Conservation (phyloP, 2,329 filamentous ascomycete genomes). For the Ceratocystis destructans region DNA sequence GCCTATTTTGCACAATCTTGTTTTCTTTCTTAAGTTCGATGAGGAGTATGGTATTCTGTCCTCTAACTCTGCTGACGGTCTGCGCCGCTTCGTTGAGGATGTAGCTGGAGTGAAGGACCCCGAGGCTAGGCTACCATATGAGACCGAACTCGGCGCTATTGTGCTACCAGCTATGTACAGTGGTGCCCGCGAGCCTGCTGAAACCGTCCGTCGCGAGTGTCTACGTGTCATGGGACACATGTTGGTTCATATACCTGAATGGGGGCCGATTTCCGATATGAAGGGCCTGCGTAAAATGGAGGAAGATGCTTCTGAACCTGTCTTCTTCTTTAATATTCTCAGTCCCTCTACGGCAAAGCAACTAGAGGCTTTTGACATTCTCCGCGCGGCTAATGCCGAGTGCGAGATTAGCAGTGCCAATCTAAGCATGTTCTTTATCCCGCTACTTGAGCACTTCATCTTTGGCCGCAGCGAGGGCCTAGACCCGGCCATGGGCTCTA, state of each 20-base stretch:
- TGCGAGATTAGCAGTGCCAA: conserved; percentile 60
- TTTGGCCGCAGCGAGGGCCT: conserved; percentile 68
- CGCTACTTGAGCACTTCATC: conserved; percentile 85
- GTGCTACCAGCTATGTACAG: conserved; percentile 63
- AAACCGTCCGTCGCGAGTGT: conserved; percentile 73
- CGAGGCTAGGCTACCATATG: conserved; percentile 36
- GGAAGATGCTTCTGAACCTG: conserved; percentile 47
- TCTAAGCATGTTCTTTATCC: conserved; percentile 74
- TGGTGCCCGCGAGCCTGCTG: conserved; percentile 64
- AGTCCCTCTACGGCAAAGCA: conserved; percentile 81
- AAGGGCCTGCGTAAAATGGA: conserved; percentile 45
- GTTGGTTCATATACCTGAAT: conserved; percentile 54
- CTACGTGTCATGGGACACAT: conserved; percentile 67
- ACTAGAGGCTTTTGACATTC: conserved; percentile 64
- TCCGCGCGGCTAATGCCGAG: conserved; percentile 53
- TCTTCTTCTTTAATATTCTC: conserved; percentile 86
- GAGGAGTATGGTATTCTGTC: conserved; percentile 77
- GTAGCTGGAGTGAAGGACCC: conserved; percentile 29
- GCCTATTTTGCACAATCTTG: conserved; percentile 74
- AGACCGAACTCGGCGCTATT: conserved; percentile 45
- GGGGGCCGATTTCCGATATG: conserved; percentile 62
- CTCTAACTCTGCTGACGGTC: conserved; percentile 63
- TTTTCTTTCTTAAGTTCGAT: conserved; percentile 72
- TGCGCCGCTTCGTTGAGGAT: conserved; percentile 64
- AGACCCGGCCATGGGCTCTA: conserved; percentile 73